Evolutionary conservation across 495 filamentous ascomycete genomes (phyloP).

Genomic region (Trichoderma asperelloides): DNA sequence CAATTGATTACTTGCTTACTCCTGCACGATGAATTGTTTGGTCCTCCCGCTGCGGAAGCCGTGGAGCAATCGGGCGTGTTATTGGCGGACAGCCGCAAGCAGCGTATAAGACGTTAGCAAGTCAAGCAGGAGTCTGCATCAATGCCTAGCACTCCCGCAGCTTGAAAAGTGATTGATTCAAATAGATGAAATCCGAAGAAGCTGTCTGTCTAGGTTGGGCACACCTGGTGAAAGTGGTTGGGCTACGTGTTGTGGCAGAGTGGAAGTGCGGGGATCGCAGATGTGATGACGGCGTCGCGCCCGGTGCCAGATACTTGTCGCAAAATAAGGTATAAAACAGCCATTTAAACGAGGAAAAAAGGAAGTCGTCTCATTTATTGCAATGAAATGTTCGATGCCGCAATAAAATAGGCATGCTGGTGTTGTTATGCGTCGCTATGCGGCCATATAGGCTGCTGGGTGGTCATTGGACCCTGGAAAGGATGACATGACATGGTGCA

Average conservation of each 20-base stretch:
- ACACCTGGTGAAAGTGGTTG: background rate
- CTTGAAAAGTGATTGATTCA: background rate
- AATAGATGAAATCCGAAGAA: background rate
- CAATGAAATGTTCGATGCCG: background rate
- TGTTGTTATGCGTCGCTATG: background rate
- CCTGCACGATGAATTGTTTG: background rate
- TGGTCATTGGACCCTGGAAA: background rate
- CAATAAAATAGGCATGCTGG: background rate
- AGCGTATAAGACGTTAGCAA: background rate
- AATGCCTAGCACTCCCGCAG: background rate
- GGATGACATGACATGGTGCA: slow-evolving; percentile 1
- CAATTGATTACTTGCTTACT: slow-evolving; percentile 3
- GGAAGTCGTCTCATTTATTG: background rate
- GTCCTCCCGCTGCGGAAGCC: background rate
- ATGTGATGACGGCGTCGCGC: background rate
- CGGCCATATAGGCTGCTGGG: background rate
- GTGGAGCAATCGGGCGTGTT: background rate
- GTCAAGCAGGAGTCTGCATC: background rate
- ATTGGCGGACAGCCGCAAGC: background rate
- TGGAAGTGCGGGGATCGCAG: background rate
- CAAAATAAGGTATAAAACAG: background rate
- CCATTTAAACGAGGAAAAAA: background rate
- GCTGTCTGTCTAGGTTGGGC: background rate
- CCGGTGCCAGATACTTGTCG: background rate
- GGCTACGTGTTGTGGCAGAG: background rate